Conservation (phyloP, 2,329 filamentous ascomycete species). For the Achaetomium macrosporum region DNA sequence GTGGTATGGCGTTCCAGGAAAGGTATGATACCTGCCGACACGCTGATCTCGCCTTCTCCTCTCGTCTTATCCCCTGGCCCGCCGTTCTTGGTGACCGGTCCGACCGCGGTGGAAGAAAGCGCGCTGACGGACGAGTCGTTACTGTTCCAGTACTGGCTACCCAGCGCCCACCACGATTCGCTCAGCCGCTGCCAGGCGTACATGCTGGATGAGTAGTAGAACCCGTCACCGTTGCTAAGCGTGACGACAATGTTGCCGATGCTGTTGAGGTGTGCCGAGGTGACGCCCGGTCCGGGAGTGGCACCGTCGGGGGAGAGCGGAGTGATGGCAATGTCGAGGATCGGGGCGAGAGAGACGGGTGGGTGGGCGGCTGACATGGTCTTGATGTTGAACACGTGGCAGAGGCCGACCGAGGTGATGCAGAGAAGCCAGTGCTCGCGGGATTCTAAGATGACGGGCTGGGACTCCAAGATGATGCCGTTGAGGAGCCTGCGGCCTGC, state of each 20-base stretch:
- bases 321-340: constrained; percentile 79
- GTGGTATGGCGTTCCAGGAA: constrained; percentile 93
- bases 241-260: constrained; percentile 83
- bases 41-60: constrained; percentile 43
- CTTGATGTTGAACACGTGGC: constrained; percentile 89
- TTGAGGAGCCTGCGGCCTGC: constrained; percentile 82
- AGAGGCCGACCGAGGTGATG: constrained; percentile 81
- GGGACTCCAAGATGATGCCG: constrained; percentile 79
- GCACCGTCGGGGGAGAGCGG: constrained; percentile 69
- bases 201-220: constrained; percentile 79
- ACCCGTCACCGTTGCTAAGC: constrained; percentile 90
- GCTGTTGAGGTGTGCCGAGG: constrained; percentile 85
- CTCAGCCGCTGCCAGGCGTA: constrained; percentile 93
- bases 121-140: constrained; percentile 85
- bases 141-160: constrained; percentile 98
- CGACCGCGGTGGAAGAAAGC: constrained; percentile 64
- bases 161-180: constrained; percentile 96
- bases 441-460: constrained; percentile 89
- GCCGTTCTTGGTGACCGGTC: constrained; percentile 46
- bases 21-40: constrained; percentile 89
- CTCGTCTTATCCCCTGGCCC: neutral
- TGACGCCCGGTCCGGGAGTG: constrained; percentile 75
- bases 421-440: constrained; percentile 84
- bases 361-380: constrained; percentile 80
- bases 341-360: constrained; percentile 79